Evolutionary conservation across 1,139 yeast species (phyloP).

Genomic region (Magnusiomyces ingens): DNA sequence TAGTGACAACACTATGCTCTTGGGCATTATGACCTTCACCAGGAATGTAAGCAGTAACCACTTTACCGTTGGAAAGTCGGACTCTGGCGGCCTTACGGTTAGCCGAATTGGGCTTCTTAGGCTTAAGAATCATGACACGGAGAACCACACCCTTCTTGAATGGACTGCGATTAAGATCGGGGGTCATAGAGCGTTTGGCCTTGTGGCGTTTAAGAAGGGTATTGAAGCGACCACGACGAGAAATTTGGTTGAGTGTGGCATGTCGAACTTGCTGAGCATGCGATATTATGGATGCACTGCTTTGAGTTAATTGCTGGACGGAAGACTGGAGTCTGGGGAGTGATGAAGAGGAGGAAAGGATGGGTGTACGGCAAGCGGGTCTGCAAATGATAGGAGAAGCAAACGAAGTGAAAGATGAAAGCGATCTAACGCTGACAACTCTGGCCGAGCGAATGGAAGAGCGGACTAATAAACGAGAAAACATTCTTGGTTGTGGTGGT

Average conservation of each 20-base stretch:
- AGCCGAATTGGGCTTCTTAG: constrained; percentile 97
- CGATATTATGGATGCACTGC: background rate
- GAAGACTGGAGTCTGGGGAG: too few relatives aligned
- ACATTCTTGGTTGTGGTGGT: background rate
- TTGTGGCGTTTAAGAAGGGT: constrained; percentile 30
- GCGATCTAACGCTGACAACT: background rate
- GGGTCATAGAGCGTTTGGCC: constrained; percentile 61
- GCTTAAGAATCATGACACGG: constrained; percentile 89
- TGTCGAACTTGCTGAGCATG: constrained; percentile 17
- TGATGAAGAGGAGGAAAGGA: constrained; percentile 1
- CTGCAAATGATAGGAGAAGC: background rate
- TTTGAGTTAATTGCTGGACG: background rate
- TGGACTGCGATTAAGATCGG: constrained; percentile 76
- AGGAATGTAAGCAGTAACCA: constrained; percentile 88
- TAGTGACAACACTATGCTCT: constrained; percentile 93
- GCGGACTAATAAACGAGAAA: background rate
- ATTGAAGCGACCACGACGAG: constrained; percentile 30
- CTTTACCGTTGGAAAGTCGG: constrained; percentile 81
- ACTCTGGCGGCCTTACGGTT: constrained; percentile 97
- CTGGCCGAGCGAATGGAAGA: background rate
- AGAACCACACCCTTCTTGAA: constrained; percentile 91
- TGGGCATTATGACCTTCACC: constrained; percentile 99
- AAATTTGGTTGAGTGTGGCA: constrained; percentile 28
- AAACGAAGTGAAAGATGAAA: background rate
- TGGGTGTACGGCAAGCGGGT: background rate